Base-by-base conservation (phyloP, 768 basidiomycete species). In the Trametes meyenii region DNA sequence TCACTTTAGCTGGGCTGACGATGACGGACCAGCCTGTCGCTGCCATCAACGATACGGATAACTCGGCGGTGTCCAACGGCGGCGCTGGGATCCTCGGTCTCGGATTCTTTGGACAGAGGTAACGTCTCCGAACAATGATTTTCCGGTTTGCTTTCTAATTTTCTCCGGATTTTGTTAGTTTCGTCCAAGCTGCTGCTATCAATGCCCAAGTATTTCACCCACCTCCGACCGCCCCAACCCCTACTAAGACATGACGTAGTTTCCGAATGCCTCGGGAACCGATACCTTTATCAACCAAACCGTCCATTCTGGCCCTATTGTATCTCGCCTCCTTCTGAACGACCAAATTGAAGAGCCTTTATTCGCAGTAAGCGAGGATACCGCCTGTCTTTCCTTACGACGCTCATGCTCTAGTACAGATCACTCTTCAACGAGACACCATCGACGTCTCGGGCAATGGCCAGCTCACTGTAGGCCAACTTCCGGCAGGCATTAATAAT, bases 71-170 rank as follows among this genome's bases (percentile, higher is more conserved):
- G 44, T 75, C 81, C 43, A 82, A 81, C 2, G 83, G 83, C 1
- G 77, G 82, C n/a, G 79, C 82, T n/a, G 90, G 89, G 1, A 88
- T 92, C 48, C 80, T 92, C 58, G 91, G 90, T 0, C 77, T 91
- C 10, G 90, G 91, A 0, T 92, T 92, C 63, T 87, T 89, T 1
- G 69, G 81, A 19, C 87, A 88, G 63, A 90, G 89, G 89, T 88
- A 44, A 40, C 13, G 10, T 23, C 21, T 14, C 13, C 0, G 19
- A 1, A 19, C 7, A 1, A 24, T 16, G 4, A 12, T 14, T 11
- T 40, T 10, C 38, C 33, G n/a, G 5, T 8, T 11, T 29, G 16
- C 1, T 5, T 46, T 16, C 5, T 23, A 13, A 21, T 53, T 17
- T 14, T 45, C 8, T 10, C 24, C 46, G 44, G 21, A 19, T 8